phyloP scores from a whole-genome alignment of 108 stramenopile genomes.

The Conticribra guillardii region DNA sequence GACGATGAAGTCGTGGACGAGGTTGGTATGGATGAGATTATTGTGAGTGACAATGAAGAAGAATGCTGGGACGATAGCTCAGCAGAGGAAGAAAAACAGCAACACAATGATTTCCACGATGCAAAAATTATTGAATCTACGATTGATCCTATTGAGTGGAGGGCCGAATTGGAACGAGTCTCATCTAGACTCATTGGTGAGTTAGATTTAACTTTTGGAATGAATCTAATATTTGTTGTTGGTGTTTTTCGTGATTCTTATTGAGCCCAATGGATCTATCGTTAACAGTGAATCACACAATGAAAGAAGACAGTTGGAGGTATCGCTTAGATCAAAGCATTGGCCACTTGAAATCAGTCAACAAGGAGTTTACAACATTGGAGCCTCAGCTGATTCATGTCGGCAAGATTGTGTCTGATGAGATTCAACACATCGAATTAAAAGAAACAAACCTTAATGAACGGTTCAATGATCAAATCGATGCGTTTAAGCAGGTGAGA shows the following conservation, averaged over 20 bases:
- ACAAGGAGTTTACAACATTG: constrained; percentile 17
- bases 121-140: background rate
- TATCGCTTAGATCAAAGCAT: constrained; percentile 7
- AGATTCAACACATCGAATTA: constrained; percentile 14
- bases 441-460: constrained; percentile 25
- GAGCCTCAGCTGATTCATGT: constrained; percentile 9
- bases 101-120: background rate
- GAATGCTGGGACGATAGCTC: background rate
- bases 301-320: constrained; percentile 4
- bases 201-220: background rate
- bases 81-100: background rate
- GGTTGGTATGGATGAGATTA: background rate
- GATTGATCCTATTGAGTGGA: constrained; percentile 4
- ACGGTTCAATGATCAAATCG: constrained; percentile 10
- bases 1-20: background rate
- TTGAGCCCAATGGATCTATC: background rate
- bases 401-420: constrained; percentile 13
- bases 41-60: background rate
- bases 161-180: constrained; percentile 18
- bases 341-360: constrained; percentile 1
- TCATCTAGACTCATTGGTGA: constrained; percentile 31
- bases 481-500: constrained; percentile 24
- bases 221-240: background rate
- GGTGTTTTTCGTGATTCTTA: background rate
- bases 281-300: constrained; percentile 6